Percentiles rank a stretch among this genome's conserved stretches.
Evolutionary conservation across 1,284 basidiomycete genomes (phyloP).

Genomic region (Heimioporus punctisporus): DNA sequence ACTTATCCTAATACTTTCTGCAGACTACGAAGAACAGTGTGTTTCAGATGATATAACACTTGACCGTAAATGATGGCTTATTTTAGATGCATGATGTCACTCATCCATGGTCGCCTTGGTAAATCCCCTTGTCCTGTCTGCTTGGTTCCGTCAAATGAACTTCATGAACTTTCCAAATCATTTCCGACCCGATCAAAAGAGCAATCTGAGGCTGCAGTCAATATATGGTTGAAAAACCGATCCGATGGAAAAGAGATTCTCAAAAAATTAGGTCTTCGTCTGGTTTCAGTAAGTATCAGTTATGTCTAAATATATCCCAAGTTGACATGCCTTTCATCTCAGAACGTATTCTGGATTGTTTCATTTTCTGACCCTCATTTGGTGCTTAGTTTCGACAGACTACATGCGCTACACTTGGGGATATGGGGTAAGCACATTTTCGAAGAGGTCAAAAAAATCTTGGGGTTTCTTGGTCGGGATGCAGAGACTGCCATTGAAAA

Average conservation of each 20-base stretch:
- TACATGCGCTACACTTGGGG: not conserved
- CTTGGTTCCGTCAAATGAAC: not conserved
- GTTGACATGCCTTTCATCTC: no score
- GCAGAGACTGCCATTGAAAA: not conserved
- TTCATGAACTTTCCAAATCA: not conserved
- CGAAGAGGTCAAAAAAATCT: not conserved
- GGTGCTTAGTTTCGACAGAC: not conserved
- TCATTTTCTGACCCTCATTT: not conserved
- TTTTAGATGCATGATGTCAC: slow-evolving; percentile 20
- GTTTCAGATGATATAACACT: not conserved
- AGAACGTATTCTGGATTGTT: not conserved
- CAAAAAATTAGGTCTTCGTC: not conserved
- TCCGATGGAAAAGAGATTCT: not conserved
- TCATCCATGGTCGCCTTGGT: slow-evolving; percentile 7
- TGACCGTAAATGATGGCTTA: not conserved
- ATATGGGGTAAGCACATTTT: not conserved
- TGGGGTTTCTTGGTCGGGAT: not conserved
- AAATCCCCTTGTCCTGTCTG: not conserved
- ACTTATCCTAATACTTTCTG: slow-evolving; percentile 15
- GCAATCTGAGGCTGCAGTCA: not conserved
- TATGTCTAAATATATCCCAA: no score
- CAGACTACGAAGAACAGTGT: slow-evolving; percentile 21
- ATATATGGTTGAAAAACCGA: not conserved
- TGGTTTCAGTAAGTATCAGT: not conserved
- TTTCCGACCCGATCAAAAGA: not conserved